Conservation (phyloP, 2,329 filamentous ascomycete genomes). For the Penicillium sp. region DNA sequence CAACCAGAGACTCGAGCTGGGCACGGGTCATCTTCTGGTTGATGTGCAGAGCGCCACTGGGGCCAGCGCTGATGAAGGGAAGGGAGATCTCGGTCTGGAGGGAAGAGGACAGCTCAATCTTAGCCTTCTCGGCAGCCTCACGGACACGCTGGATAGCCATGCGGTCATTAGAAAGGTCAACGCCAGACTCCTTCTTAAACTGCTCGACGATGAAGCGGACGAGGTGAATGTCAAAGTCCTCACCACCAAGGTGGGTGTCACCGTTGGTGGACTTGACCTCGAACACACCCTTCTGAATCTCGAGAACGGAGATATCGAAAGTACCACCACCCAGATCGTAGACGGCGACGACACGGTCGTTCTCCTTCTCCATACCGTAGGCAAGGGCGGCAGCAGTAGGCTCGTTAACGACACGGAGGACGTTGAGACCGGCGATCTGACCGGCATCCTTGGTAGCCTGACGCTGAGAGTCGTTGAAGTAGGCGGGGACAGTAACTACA, state of each 20-base stretch:
- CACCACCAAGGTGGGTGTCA: constrained; percentile 96
- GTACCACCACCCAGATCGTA: constrained; percentile 98
- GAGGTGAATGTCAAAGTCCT: constrained; percentile 94
- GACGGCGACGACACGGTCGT: constrained; percentile 83
- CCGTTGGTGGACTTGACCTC: constrained; percentile 99
- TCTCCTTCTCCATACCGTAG: constrained; percentile 93
- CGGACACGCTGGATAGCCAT: constrained; percentile 99
- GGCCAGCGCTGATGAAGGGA: constrained; percentile 95
- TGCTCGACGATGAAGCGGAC: constrained; percentile 90
- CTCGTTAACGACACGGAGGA: constrained; percentile 97
- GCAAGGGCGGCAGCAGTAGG: constrained; percentile 92
- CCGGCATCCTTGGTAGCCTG: constrained; percentile 98
- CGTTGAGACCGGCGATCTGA: constrained; percentile 92
- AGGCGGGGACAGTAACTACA: constrained; percentile 92
- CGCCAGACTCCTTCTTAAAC: constrained; percentile 93
- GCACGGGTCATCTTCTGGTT: constrained; percentile 89
- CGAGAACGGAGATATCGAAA: constrained; percentile 96
- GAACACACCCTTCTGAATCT: constrained; percentile 97
- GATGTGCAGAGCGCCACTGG: constrained; percentile 96
- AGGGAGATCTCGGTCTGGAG: constrained; percentile 93
- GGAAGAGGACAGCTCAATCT: constrained; percentile 96
- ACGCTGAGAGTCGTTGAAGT: constrained; percentile 98
- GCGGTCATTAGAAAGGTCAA: constrained; percentile 85
- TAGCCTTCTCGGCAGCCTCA: constrained; percentile 97
- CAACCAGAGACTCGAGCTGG: constrained; percentile 89